Conservation (phyloP, 2,329 filamentous ascomycete genomes). For the Fusarium sp. region DNA sequence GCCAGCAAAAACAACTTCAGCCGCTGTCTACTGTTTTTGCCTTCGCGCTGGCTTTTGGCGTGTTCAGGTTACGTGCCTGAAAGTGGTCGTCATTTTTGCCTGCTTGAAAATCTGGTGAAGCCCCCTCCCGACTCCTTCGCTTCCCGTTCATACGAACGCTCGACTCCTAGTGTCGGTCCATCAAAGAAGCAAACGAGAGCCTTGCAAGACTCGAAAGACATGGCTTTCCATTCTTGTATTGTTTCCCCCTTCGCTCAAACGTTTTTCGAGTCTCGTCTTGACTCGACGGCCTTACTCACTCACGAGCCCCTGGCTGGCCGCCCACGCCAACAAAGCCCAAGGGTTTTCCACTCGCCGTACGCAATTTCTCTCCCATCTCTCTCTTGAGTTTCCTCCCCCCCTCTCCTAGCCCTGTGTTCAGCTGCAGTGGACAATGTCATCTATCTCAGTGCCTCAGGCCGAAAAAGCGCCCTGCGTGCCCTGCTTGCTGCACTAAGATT, state of each 20-base stretch:
- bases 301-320: constrained; percentile 34
- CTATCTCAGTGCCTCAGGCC: constrained; percentile 47
- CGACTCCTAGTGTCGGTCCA: constrained; percentile 45
- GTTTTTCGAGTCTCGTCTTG: constrained; percentile 29
- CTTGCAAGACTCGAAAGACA: constrained; percentile 39
- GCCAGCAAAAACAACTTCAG: constrained; percentile 18
- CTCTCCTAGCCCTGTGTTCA: constrained; percentile 40
- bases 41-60: constrained; percentile 21
- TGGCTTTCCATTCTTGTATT: constrained; percentile 27
- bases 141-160: constrained; percentile 48
- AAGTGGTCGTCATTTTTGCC: constrained; percentile 44
- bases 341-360: constrained; percentile 41
- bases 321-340: constrained; percentile 36
- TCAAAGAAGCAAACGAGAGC: constrained; percentile 18
- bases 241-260: constrained; percentile 10
- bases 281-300: constrained; percentile 24
- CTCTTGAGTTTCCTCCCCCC: constrained; percentile 25
- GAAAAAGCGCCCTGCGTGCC: constrained; percentile 42
- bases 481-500: constrained; percentile 54
- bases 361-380: constrained; percentile 47
- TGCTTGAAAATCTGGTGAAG: constrained; percentile 52
- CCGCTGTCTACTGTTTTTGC: constrained; percentile 11
- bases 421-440: constrained; percentile 43
- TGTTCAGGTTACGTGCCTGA: constrained; percentile 43
- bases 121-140: constrained; percentile 49